phyloP scores from a whole-genome alignment of 148 eudicot genomes.

The Diospyros kaki region DNA sequence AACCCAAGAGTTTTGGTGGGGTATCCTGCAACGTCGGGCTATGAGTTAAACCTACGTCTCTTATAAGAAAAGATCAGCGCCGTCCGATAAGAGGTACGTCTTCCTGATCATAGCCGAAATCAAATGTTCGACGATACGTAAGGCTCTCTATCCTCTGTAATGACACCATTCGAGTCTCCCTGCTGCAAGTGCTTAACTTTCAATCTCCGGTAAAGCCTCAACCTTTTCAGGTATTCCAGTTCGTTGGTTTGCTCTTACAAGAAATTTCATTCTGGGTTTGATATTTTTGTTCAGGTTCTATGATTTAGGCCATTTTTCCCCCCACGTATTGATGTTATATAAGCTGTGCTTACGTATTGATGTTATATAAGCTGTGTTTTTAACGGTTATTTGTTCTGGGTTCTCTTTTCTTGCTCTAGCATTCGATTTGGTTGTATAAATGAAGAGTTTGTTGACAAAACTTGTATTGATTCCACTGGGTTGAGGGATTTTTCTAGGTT shows the following conservation, averaged over 20 bases:
- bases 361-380: background rate
- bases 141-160: background rate
- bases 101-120: background rate
- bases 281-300: background rate
- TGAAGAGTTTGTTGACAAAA: no score
- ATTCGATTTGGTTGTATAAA: background rate
- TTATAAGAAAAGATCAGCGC: background rate
- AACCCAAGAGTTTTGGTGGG: no score
- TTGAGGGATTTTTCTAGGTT: slow-evolving; percentile 8
- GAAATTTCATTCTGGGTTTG: background rate
- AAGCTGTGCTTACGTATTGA: background rate
- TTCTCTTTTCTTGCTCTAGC: slow-evolving; percentile 5
- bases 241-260: background rate
- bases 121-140: background rate
- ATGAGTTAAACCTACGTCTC: no score
- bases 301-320: background rate
- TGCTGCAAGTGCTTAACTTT: background rate
- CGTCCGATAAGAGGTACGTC: background rate
- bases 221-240: background rate
- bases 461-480: background rate
- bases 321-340: background rate
- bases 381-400: background rate
- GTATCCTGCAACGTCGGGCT: no score
- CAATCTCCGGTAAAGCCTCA: background rate
- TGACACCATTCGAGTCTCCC: background rate